Evolutionary conservation across 1,284 basidiomycete genomes (phyloP).

Genomic region (Malassezia cuniculi): DNA sequence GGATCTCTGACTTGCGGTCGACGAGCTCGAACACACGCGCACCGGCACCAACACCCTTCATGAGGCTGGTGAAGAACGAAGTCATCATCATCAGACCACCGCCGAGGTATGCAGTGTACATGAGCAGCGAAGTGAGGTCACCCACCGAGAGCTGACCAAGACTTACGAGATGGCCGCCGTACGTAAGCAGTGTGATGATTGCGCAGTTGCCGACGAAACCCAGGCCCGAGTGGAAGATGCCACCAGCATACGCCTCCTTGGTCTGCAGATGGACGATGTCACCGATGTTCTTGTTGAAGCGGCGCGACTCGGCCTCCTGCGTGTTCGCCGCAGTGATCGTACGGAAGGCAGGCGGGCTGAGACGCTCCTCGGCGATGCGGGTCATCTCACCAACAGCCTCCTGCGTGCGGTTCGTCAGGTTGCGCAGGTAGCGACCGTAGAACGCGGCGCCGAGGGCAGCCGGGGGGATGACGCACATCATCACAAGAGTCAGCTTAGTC

Average conservation of each 20-base stretch:
- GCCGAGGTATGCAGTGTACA: slow-evolving; percentile 84
- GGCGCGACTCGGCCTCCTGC: slow-evolving; percentile 56
- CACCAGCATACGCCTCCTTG: slow-evolving; percentile 78
- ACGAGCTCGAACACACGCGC: slow-evolving; percentile 83
- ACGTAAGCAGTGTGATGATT: slow-evolving; percentile 73
- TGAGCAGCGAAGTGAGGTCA: slow-evolving; percentile 56
- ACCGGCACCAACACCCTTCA: slow-evolving; percentile 76
- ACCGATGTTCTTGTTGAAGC: slow-evolving; percentile 52
- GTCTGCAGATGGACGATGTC: slow-evolving; percentile 63
- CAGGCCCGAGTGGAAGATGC: slow-evolving; percentile 73
- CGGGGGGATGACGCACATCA: slow-evolving; percentile 87
- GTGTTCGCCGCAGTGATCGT: slow-evolving; percentile 84
- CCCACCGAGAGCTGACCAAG: slow-evolving; percentile 61
- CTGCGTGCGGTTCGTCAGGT: slow-evolving; percentile 78
- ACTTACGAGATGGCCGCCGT: slow-evolving; percentile 83
- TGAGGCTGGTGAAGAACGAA: slow-evolving; percentile 47
- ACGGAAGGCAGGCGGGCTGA: slow-evolving; percentile 63
- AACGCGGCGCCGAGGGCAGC: slow-evolving; percentile 89
- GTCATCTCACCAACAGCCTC: slow-evolving; percentile 90
- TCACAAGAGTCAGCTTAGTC: slow-evolving; percentile 72
- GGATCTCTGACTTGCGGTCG: slow-evolving; percentile 50
- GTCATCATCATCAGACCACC: slow-evolving; percentile 48
- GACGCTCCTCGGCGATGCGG: slow-evolving; percentile 69
- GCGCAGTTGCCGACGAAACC: slow-evolving; percentile 92
- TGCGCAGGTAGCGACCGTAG: slow-evolving; percentile 87